Evolutionary conservation across 1,284 basidiomycete genomes (phyloP).

Genomic region (Ceratobasidium sp.): DNA sequence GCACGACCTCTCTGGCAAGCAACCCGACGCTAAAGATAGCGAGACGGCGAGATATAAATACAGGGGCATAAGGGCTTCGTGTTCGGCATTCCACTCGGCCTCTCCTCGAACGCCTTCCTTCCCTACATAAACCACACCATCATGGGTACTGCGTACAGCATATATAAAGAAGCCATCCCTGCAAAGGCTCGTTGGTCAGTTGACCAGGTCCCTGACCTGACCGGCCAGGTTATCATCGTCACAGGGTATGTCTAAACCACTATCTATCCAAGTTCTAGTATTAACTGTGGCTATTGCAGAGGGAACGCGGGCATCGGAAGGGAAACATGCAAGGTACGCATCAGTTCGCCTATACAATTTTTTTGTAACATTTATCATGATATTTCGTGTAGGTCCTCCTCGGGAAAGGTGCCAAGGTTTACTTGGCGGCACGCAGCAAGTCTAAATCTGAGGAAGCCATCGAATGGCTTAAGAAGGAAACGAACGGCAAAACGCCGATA

Average conservation of each 20-base stretch:
- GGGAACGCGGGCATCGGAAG: slow-evolving; percentile 50
- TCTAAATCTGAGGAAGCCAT: slow-evolving; percentile 59
- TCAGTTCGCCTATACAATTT: too few species aligned
- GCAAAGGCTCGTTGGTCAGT: slow-evolving; percentile 46
- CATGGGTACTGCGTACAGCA: slow-evolving; percentile 21
- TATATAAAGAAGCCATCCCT: slow-evolving; percentile 46
- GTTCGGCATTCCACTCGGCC: too few species aligned
- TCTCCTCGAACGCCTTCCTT: too few species aligned
- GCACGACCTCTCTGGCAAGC: too few species aligned
- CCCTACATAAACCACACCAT: background rate
- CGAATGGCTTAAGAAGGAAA: slow-evolving; percentile 52
- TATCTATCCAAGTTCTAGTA: slow-evolving; percentile 52
- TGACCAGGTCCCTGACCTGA: slow-evolving; percentile 47
- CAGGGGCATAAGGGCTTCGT: too few species aligned
- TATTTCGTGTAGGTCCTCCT: slow-evolving; percentile 57
- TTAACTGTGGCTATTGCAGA: slow-evolving; percentile 44
- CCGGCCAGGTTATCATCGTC: slow-evolving; percentile 46
- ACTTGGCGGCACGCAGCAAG: slow-evolving; percentile 68
- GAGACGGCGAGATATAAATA: too few species aligned
- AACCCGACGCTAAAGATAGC: too few species aligned
- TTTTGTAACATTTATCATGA: too few species aligned
- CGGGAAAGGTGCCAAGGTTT: slow-evolving; percentile 72
- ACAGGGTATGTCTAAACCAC: slow-evolving; percentile 31
- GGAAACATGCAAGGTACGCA: slow-evolving; percentile 45
- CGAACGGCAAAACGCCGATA: slow-evolving; percentile 61